phyloP scores from a whole-genome alignment of 805 yeast species.

The Kuraishia piskuri region DNA sequence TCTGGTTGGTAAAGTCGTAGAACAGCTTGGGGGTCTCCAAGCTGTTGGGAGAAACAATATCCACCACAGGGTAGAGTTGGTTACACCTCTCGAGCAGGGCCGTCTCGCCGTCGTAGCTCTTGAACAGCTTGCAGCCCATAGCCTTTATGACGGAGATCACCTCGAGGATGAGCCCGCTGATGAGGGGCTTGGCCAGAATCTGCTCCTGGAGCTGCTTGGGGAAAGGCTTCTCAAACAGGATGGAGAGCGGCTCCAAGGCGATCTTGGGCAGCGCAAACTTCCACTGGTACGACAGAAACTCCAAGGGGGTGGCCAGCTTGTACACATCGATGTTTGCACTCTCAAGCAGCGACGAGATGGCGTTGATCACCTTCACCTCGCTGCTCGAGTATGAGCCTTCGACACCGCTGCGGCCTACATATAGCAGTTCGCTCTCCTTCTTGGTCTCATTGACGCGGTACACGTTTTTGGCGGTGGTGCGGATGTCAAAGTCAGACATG shows the following conservation, averaged over 20 bases:
- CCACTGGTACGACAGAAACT: slow-evolving; percentile 74
- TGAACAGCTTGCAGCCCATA: slow-evolving; percentile 68
- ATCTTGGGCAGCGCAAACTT: slow-evolving; percentile 71
- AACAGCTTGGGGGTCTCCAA: slow-evolving; percentile 50
- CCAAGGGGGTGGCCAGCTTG: slow-evolving; percentile 42
- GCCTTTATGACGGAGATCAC: slow-evolving; percentile 62
- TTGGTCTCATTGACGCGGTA: slow-evolving; percentile 27
- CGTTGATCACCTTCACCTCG: slow-evolving; percentile 28
- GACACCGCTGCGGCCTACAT: slow-evolving; percentile 32
- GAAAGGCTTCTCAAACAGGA: slow-evolving; percentile 62
- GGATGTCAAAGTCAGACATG: slow-evolving; percentile 54
- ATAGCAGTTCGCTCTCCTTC: slow-evolving; percentile 37
- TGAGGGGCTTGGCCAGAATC: slow-evolving; percentile 77
- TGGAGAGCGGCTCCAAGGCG: slow-evolving; percentile 68
- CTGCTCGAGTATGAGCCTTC: slow-evolving; percentile 31
- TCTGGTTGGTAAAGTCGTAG: slow-evolving; percentile 52
- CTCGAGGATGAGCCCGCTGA: slow-evolving; percentile 74
- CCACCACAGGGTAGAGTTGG: slow-evolving; percentile 29
- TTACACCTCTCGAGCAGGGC: slow-evolving; percentile 48
- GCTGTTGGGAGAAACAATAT: slow-evolving; percentile 19
- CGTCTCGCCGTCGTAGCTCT: slow-evolving; percentile 61
- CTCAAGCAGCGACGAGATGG: slow-evolving; percentile 28
- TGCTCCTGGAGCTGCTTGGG: slow-evolving; percentile 53
- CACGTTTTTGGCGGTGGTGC: slow-evolving; percentile 25
- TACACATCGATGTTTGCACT: slow-evolving; percentile 34